These are phyloP conservation scores for Wickerhamomyces hampshirensis DNA, from an alignment of 805 yeast genomes.

Conservation along the genomic window DNA sequence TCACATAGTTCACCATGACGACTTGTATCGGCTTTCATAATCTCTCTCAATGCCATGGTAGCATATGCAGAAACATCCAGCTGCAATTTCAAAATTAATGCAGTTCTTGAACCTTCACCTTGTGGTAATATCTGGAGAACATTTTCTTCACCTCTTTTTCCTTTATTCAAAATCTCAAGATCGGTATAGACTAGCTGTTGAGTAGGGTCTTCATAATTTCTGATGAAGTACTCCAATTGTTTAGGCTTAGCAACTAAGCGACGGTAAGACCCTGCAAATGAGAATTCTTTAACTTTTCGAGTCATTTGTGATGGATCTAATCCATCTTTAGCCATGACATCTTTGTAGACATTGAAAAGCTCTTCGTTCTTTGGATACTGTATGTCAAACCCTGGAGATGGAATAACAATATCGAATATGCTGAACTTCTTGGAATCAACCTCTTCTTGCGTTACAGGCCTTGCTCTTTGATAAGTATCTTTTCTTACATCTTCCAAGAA, in stretches of 20 bases:
- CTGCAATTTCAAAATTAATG: constrained; percentile 71
- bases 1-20: constrained; percentile 46
- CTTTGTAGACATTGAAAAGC: constrained; percentile 57
- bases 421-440: constrained; percentile 50
- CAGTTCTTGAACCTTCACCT: constrained; percentile 40
- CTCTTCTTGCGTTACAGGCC: constrained; percentile 72
- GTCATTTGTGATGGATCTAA: constrained; percentile 84
- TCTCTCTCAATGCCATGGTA: constrained; percentile 94
- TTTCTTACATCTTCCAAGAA: constrained; percentile 69
- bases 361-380: constrained; percentile 69
- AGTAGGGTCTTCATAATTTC: constrained; percentile 56
- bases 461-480: constrained; percentile 57
- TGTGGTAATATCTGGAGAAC: constrained; percentile 24
- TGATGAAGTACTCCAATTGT: constrained; percentile 54
- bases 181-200: constrained; percentile 81
- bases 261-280: constrained; percentile 89
- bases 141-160: constrained; percentile 23
- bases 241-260: constrained; percentile 62
- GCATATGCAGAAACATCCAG: constrained; percentile 90
- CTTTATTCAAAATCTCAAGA: constrained; percentile 45
- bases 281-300: constrained; percentile 81
- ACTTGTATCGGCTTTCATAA: constrained; percentile 73
- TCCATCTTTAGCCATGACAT: constrained; percentile 73
- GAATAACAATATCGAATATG: constrained; percentile 82
- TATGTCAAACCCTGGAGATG: constrained; percentile 97